Evolutionary conservation across 2,329 filamentous ascomycete genomes (phyloP).

Genomic region (Boeremia exigua): DNA sequence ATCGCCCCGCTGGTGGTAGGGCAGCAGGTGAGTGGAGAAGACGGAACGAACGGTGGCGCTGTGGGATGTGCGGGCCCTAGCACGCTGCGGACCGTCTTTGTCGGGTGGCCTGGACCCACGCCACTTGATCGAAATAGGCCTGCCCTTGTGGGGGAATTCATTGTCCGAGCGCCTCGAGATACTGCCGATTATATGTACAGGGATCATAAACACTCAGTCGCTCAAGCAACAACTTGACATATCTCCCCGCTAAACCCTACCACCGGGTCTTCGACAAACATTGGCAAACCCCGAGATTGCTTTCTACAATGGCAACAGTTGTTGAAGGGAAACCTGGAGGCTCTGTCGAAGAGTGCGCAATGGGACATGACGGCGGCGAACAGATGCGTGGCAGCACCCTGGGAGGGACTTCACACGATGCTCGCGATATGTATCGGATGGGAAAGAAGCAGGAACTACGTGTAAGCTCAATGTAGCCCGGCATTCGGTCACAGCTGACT

Average conservation of each 20-base stretch:
- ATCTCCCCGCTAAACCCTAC: not conserved
- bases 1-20: not conserved
- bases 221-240: not conserved
- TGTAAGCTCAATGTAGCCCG: constrained; percentile 9
- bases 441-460: constrained; percentile 31
- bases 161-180: too few relatives aligned
- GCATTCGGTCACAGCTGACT: not conserved
- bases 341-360: constrained; percentile 20
- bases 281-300: not conserved
- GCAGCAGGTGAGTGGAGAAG: not conserved
- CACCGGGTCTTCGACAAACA: not conserved
- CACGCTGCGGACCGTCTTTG: constrained; percentile 1
- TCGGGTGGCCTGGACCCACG: not conserved
- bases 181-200: not conserved
- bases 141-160: too few relatives aligned
- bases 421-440: constrained; percentile 31
- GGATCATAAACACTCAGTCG: not conserved
- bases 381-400: constrained; percentile 14
- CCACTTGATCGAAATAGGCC: not conserved
- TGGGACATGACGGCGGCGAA: constrained; percentile 8
- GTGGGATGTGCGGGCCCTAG: not conserved
- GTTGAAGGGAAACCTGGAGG: constrained; percentile 10
- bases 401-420: constrained; percentile 23
- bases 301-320: constrained; percentile 3
- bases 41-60: not conserved